Base-by-base conservation (phyloP, 257 asterid genomes). In the Anisodus acutangulus region DNA sequence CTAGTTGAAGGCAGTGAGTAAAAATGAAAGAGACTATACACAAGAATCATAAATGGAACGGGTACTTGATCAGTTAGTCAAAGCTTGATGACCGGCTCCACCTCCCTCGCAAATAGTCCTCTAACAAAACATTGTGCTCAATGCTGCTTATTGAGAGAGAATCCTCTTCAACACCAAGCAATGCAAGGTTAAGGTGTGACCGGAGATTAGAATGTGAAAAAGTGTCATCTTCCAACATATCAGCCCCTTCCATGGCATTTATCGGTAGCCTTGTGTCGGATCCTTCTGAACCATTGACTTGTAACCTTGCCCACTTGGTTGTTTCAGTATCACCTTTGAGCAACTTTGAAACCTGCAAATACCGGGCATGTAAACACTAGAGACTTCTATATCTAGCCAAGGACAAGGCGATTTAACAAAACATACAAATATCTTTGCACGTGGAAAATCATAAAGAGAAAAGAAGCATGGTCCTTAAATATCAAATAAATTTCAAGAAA, bases 41-140 rank as follows among this genome's bases (percentile, higher is more conserved):
- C 43, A 78, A 85, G 83, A 82, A 80, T 90, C 78, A 69, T 76
- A 55, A 15, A 85, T 54, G 59, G 85, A 78, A 86, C 59, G 49
- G 54, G n/a, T 35, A 22, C 37, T 78, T 22, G 83, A 85, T 9
- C 17, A 66, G 86, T 91, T 85, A 95, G 90, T 97, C 98, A 31
- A 97, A 90, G 95, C 98, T 95, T 6, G 99, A 95, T 53, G 99
- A 92, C 9, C 97, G 92, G 87, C 98, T 93, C 93, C 97, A 90
- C 88, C 99, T 86, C 66, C 97, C 97, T 43, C 89, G 90, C 47
- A 93, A 89, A 90, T 95, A 93, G 74, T 97, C 98, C 68, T 95
- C 98, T 26, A 97, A 78, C 1, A 94, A 91, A 57, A 95, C 88
- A 81, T 89, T 89, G 70, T 91, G 98, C 83, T 92, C 98, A n/a